Percentiles rank a stretch among this genome's conserved stretches.
Evolutionary conservation across 108 stramenopile genomes (phyloP).

Genomic region (Nitzschia sp.): DNA sequence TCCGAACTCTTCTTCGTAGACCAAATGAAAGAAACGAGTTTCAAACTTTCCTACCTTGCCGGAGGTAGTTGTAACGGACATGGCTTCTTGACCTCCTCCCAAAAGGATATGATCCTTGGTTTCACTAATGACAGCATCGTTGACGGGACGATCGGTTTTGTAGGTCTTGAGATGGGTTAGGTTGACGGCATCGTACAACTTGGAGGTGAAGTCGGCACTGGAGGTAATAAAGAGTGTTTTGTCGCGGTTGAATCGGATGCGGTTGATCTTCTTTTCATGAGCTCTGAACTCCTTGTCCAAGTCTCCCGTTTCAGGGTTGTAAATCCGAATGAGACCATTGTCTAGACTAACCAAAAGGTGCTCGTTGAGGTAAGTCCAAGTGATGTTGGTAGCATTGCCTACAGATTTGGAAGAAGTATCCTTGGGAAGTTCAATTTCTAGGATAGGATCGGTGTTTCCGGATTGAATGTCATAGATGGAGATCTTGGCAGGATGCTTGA

Average conservation of each 20-base stretch:
- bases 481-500: constrained; percentile 89
- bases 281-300: constrained; percentile 74
- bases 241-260: constrained; percentile 89
- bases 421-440: constrained; percentile 89
- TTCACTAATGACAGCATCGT: constrained; percentile 96
- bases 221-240: constrained; percentile 94
- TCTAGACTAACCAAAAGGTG: constrained; percentile 90
- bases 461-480: constrained; percentile 82
- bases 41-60: constrained; percentile 98
- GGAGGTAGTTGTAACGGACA: constrained; percentile 97
- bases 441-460: constrained; percentile 51
- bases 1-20: constrained; percentile 97
- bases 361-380: constrained; percentile 90
- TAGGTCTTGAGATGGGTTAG: constrained; percentile 88
- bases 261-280: constrained; percentile 93
- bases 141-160: constrained; percentile 97
- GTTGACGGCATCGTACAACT: constrained; percentile 91
- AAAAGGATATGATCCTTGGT: constrained; percentile 94
- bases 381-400: constrained; percentile 81
- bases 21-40: constrained; percentile 94
- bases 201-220: constrained; percentile 92
- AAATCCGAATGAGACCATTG: constrained; percentile 88
- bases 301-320: constrained; percentile 85
- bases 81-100: constrained; percentile 99
- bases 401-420: constrained; percentile 56